phyloP scores from a whole-genome alignment of 345 rosid genomes.

The Salix exigua region DNA sequence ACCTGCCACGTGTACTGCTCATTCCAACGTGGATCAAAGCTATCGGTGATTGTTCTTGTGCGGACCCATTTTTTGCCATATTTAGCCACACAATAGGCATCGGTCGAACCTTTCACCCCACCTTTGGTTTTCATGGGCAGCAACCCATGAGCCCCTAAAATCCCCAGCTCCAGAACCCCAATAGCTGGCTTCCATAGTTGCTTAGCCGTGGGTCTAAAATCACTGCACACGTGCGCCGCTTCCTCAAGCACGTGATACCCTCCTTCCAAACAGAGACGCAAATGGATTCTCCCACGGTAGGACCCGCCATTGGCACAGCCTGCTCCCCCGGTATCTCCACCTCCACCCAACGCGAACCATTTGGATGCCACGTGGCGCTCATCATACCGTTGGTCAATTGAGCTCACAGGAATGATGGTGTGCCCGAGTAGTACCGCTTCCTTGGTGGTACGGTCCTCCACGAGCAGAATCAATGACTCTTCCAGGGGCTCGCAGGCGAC shows the following conservation, averaged over 20 bases:
- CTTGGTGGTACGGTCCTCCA: conserved; percentile 74
- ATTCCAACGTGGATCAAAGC: conserved; percentile 96
- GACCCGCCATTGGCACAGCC: conserved; percentile 22
- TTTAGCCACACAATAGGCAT: conserved; percentile 90
- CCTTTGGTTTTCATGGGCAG: conserved; percentile 76
- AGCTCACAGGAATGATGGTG: conserved; percentile 54
- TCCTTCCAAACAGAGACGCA: conserved; percentile 85
- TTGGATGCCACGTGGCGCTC: conserved; percentile 70
- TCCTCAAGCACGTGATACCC: conserved; percentile 99
- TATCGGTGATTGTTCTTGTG: conserved; percentile 77
- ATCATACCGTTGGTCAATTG: conserved; percentile 74
- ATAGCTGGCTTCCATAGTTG: conserved; percentile 95
- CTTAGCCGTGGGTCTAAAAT: conserved; percentile 91
- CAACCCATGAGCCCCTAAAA: conserved; percentile 85
- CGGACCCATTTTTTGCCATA: conserved; percentile 99
- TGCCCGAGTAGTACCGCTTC: conserved; percentile 55
- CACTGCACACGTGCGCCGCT: conserved; percentile 98
- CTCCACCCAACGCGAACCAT: conserved; percentile 62
- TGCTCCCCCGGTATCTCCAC: conserved; percentile 13
- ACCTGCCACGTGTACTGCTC: conserved; percentile 99
- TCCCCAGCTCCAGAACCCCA: conserved; percentile 84
- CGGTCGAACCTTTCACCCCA: conserved; percentile 81
- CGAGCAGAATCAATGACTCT: conserved; percentile 57
- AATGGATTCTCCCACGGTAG: conserved; percentile 63
- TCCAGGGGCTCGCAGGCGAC: conserved; percentile 96